A percentile compares a stretch with the other conserved stretches of the same genome.
These are phyloP conservation scores for Pythium brachiatum DNA, from an alignment of 352 stramenopile species.

Conservation along the genomic window DNA sequence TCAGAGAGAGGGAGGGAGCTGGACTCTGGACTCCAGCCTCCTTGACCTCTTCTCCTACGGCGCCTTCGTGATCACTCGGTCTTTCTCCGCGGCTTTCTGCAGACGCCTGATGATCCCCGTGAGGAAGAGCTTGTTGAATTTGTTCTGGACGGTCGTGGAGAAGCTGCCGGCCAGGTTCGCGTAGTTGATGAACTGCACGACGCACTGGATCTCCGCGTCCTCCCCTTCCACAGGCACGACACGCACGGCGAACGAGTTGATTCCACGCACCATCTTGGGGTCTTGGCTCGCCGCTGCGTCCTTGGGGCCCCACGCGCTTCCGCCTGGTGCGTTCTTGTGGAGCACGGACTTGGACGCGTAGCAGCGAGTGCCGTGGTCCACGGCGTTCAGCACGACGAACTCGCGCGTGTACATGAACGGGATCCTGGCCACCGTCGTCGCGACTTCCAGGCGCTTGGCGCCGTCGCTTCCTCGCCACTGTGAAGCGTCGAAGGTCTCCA, in stretches of 20 bases:
- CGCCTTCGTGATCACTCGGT: neutral
- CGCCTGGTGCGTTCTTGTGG: conserved; percentile 7
- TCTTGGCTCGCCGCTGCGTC: neutral
- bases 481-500: conserved; percentile 26
- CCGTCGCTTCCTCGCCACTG: conserved; percentile 19
- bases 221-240: neutral
- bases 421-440: conserved; percentile 18
- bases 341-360: conserved; percentile 27
- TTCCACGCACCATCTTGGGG: conserved; percentile 6
- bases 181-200: conserved; percentile 24
- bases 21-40: neutral
- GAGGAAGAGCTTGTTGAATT: conserved; percentile 25
- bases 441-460: conserved; percentile 28
- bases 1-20: too few relatives aligned
- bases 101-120: conserved; percentile 22
- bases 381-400: conserved; percentile 33
- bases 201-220: neutral
- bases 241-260: conserved; percentile 24
- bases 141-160: conserved; percentile 19
- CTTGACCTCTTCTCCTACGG: neutral
- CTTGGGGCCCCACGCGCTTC: neutral
- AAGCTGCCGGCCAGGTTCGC: conserved; percentile 18
- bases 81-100: conserved; percentile 22
- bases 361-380: conserved; percentile 10
- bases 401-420: conserved; percentile 23